Evolutionary conservation across 2,329 filamentous ascomycete genomes (phyloP).

Genomic region (Aureobasidium vineae): DNA sequence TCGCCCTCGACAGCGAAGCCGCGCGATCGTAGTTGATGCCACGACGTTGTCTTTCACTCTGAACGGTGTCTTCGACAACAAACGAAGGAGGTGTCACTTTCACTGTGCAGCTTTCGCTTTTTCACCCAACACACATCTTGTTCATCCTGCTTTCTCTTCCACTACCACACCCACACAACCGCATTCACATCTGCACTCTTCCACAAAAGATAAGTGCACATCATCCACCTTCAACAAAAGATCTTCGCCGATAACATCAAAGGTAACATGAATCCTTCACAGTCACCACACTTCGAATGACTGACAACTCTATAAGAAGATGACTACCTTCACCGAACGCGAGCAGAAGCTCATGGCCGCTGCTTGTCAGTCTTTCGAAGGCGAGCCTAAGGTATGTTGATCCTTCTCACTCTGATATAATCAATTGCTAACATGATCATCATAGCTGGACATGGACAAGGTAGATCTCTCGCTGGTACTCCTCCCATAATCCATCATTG

Average conservation of each 20-base stretch:
- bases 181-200: not conserved
- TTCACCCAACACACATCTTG: not conserved
- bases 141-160: not conserved
- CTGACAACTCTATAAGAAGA: constrained; percentile 8
- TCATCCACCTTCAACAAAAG: not conserved
- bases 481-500: not conserved
- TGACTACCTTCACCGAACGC: constrained; percentile 31
- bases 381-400: constrained; percentile 33
- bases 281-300: not conserved
- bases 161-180: not conserved
- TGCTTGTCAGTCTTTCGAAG: constrained; percentile 35
- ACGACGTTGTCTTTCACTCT: not conserved
- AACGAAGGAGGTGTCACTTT: not conserved
- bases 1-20: too few species aligned
- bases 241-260: not conserved
- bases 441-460: constrained; percentile 34
- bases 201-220: not conserved
- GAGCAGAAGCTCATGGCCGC: constrained; percentile 33
- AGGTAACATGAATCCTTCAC: not conserved
- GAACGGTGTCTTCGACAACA: not conserved
- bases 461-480: not conserved
- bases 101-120: not conserved
- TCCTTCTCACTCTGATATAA: not conserved
- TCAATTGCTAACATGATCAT: not conserved
- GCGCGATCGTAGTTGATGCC: too few species aligned